Evolutionary conservation across 2,329 filamentous ascomycete genomes (phyloP), one percentile per base, ranked within the genome.

Genomic region (Arthrocladium fulminans): DNA sequence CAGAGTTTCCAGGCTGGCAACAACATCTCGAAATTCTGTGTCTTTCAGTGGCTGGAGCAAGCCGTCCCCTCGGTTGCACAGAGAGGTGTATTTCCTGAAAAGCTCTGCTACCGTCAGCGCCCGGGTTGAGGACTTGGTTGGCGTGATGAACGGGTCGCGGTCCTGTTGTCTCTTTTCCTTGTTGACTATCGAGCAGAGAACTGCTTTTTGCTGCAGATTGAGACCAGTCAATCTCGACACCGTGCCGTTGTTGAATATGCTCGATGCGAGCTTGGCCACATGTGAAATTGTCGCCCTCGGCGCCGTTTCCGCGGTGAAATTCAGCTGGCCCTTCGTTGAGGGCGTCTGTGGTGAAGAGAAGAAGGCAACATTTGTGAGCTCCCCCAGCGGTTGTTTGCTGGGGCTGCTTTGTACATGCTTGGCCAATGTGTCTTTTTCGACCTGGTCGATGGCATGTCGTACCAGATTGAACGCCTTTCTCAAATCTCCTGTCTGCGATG

Each of bases 381-480:
- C 88, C 48, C 82, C 78, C 0, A 97, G 73, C 2, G 88, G 83
- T 53, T 78, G 83, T 61, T 88, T 87, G 0, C 84, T 83, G 1
- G 87, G 83, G 39, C 78, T 83, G 10, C 82, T 51, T 71, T 72
- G 57, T 71, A 64, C 63, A 50, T 69, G 77, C 54, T 82, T 80
- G 54, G 84, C 78, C 54, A 88, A 77, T 1, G 86, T 90, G 65
- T 97, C 90, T 45, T 79, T 74, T 67, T 97, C 92, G 42, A 96
- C 81, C 19, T 95, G 70, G 64, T 97, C 90, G 48, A 98, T 81
- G 2, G 89, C 88, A 47, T 88, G 81, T 40, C 88, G 84, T 65
- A 90, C 88, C 51, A 98, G 87, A 65, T 96, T 90, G 60, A 97
- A 96, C 0, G 89, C 90, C 66, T 94, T 95, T 52, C 92, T 86